Conservation (phyloP, 441 rosid genomes). For the Bocquillonia castaneifolia region DNA sequence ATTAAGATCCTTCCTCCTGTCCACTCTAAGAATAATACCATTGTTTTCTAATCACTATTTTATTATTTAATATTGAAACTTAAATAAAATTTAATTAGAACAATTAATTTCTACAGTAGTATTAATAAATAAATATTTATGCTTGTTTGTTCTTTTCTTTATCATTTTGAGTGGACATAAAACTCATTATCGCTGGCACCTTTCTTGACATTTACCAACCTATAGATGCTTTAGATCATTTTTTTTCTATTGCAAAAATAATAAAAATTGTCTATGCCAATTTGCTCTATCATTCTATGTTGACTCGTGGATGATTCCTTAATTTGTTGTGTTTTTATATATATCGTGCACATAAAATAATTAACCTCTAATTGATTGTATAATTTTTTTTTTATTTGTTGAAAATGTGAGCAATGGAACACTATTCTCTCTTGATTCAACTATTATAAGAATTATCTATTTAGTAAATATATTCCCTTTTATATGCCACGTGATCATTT, state of each 20-base stretch:
- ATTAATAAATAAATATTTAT: neutral
- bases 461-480: no score
- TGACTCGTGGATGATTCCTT: neutral
- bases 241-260: neutral
- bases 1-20: neutral
- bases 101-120: no score
- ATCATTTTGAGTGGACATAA: conserved; percentile 3
- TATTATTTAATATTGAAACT: no score
- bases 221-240: neutral
- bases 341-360: neutral
- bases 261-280: neutral
- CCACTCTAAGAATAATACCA: neutral
- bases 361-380: neutral
- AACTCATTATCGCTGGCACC: neutral
- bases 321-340: neutral
- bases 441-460: no score
- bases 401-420: no score
- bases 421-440: no score
- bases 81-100: no score
- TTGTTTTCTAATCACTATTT: no score
- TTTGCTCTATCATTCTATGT: conserved; percentile 2
- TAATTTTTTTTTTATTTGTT: neutral
- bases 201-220: conserved; percentile 1
- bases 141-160: neutral
- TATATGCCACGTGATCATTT: no score